Evolutionary conservation across 306 rosid genomes (phyloP).

Genomic region (Pterocarpus santalinus): DNA sequence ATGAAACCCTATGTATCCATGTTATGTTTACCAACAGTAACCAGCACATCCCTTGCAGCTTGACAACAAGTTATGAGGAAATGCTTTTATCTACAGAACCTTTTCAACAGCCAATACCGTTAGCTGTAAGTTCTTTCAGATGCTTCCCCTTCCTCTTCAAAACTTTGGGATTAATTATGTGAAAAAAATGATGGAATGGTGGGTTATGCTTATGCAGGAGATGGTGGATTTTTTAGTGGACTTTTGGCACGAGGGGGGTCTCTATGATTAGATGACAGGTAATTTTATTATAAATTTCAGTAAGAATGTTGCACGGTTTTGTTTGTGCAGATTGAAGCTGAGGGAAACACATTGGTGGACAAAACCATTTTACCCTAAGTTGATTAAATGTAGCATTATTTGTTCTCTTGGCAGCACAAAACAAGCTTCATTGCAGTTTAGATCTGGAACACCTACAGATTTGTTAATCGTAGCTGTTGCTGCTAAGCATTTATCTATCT

Average conservation of each 20-base stretch:
- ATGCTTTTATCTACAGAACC: constrained; percentile 45
- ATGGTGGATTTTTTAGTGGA: constrained; percentile 78
- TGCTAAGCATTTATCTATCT: not conserved
- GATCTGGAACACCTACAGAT: constrained; percentile 34
- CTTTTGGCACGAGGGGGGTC: constrained; percentile 76
- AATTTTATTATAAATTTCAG: constrained; percentile 36
- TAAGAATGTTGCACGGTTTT: constrained; percentile 51
- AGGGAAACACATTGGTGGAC: constrained; percentile 42
- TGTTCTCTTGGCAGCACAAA: constrained; percentile 37
- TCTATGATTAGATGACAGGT: constrained; percentile 61
- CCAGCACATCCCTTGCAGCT: constrained; percentile 48
- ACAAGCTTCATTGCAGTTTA: constrained; percentile 41
- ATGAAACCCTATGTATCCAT: not conserved
- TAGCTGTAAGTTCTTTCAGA: constrained; percentile 50
- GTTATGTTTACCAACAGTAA: constrained; percentile 26
- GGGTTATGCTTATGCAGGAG: constrained; percentile 65
- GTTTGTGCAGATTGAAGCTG: constrained; percentile 52
- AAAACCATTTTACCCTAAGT: constrained; percentile 35
- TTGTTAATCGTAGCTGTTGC: constrained; percentile 7
- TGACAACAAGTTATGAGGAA: constrained; percentile 40
- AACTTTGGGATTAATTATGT: constrained; percentile 11
- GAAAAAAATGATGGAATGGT: constrained; percentile 21
- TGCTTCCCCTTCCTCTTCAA: constrained; percentile 13
- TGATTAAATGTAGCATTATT: constrained; percentile 40
- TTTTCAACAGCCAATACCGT: constrained; percentile 49